Evolutionary conservation across 805 yeast genomes (phyloP).

Genomic region (Sugiyamaella marilandica): DNA sequence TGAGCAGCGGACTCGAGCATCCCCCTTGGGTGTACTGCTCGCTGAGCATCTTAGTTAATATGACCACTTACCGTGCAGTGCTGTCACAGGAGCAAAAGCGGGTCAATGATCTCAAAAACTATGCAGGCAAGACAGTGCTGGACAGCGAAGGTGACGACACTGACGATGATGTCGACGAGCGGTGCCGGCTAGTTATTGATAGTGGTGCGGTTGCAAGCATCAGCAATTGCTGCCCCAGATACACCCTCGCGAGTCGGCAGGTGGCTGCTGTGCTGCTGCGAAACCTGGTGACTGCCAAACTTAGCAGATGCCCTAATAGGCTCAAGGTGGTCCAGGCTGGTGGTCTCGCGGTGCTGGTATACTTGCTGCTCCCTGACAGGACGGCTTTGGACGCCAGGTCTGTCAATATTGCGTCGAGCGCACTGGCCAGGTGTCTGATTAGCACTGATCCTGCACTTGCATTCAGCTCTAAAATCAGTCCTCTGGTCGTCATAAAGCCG

Average conservation of each 20-base stretch:
- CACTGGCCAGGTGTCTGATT: constrained; percentile 34
- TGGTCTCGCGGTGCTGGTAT: constrained; percentile 31
- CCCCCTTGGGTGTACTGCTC: constrained; percentile 32
- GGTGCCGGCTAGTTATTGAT: constrained; percentile 27
- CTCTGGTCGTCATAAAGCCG: constrained; percentile 30
- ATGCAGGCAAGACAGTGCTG: constrained; percentile 28
- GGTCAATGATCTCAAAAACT: constrained; percentile 24
- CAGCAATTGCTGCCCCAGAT: constrained; percentile 19
- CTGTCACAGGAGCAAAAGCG: constrained; percentile 29
- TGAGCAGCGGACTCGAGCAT: constrained; percentile 14
- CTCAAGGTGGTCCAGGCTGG: constrained; percentile 32
- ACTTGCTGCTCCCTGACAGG: constrained; percentile 22
- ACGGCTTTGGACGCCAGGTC: constrained; percentile 11
- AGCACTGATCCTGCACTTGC: constrained; percentile 33
- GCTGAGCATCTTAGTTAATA: constrained; percentile 29
- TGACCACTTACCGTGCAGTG: constrained; percentile 31
- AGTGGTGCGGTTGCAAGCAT: constrained; percentile 25
- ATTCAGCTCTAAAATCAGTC: constrained; percentile 31
- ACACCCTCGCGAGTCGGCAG: constrained; percentile 23
- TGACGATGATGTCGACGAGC: constrained; percentile 18
- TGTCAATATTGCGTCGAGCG: constrained; percentile 25
- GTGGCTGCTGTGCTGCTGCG: constrained; percentile 28
- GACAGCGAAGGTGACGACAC: constrained; percentile 19
- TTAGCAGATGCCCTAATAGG: constrained; percentile 18
- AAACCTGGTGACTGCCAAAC: constrained; percentile 27